Percentiles rank a stretch among this genome's conserved stretches.
Evolutionary conservation across 1,284 basidiomycete genomes (phyloP).

Genomic region (Earliella scabrosa): DNA sequence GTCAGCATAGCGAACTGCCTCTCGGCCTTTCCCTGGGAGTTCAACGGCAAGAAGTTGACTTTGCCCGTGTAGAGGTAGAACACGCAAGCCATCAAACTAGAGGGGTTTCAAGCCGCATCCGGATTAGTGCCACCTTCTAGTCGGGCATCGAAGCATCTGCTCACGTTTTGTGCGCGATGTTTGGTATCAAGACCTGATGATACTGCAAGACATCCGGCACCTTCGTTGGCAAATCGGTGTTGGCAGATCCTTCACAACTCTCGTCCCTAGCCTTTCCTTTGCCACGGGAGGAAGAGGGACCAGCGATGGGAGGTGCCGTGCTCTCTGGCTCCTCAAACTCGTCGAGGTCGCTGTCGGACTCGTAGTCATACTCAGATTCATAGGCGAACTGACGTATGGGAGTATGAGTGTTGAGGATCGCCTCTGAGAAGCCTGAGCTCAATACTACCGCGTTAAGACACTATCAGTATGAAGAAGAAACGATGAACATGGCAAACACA

Average conservation of each 20-base stretch:
- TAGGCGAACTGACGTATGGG: slow-evolving; percentile 1
- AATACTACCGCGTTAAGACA: slow-evolving; percentile 7
- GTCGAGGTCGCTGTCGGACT: slow-evolving; percentile 28
- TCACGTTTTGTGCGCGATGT: slow-evolving; percentile 24
- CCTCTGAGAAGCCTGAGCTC: slow-evolving; percentile 4
- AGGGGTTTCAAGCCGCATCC: not conserved
- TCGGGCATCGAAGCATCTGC: not conserved
- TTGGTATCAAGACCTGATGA: slow-evolving; percentile 19
- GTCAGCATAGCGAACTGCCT: slow-evolving; percentile 1
- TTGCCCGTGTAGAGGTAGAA: slow-evolving; percentile 17
- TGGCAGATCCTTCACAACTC: too few species aligned
- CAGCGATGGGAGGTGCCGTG: too few species aligned
- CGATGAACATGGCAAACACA: not conserved
- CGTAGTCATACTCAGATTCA: slow-evolving; percentile 24
- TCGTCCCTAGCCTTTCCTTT: too few species aligned
- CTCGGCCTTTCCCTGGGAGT: not conserved
- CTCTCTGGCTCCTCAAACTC: slow-evolving; percentile 5
- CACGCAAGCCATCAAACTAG: slow-evolving; percentile 19
- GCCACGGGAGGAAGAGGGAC: too few species aligned
- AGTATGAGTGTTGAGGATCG: not conserved
- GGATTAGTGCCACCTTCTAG: not conserved
- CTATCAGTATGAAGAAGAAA: not conserved
- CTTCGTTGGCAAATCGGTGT: too few species aligned
- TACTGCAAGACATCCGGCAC: not conserved
- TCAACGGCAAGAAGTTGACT: slow-evolving; percentile 13